Percentiles rank a stretch among this genome's conserved stretches.
Evolutionary conservation across 2,329 filamentous ascomycete species (phyloP).

Genomic region (Apiospora koreana): DNA sequence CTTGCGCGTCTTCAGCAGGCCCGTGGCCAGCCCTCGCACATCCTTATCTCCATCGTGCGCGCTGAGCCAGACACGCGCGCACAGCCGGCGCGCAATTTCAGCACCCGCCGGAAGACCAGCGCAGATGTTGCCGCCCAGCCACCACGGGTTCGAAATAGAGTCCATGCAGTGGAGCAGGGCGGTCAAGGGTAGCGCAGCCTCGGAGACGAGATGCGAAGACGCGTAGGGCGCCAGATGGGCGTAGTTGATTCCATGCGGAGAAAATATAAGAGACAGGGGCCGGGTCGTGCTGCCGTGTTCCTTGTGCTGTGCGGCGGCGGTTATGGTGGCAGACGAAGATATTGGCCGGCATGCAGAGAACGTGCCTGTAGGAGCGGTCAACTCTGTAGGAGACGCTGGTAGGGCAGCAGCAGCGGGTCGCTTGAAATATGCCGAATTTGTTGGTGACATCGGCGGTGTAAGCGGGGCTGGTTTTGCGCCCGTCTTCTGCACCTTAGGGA

Average conservation of each 20-base stretch:
- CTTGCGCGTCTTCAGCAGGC: slow-evolving; percentile 47
- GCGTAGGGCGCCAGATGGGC: slow-evolving; percentile 55
- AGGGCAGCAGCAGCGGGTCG: slow-evolving; percentile 35
- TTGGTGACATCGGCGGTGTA: slow-evolving; percentile 37
- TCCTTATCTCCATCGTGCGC: slow-evolving; percentile 63
- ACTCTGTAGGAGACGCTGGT: slow-evolving; percentile 25
- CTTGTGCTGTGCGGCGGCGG: slow-evolving; percentile 19
- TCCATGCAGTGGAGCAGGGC: slow-evolving; percentile 67
- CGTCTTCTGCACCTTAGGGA: slow-evolving; percentile 1
- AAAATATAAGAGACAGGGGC: slow-evolving; percentile 63
- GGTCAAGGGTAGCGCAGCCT: slow-evolving; percentile 62
- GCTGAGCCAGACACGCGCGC: slow-evolving; percentile 60
- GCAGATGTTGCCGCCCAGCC: slow-evolving; percentile 60
- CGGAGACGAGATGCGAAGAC: slow-evolving; percentile 54
- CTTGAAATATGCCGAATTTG: slow-evolving; percentile 30
- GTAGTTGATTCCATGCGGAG: slow-evolving; percentile 63
- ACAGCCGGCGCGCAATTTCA: slow-evolving; percentile 54
- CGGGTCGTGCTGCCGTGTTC: slow-evolving; percentile 29
- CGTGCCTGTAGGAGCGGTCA: slow-evolving; percentile 13
- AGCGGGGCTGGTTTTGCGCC: slow-evolving; percentile 4
- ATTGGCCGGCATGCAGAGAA: not conserved
- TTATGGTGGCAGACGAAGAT: not conserved
- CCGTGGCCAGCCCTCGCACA: slow-evolving; percentile 52
- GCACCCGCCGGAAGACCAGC: slow-evolving; percentile 57
- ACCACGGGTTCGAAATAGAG: slow-evolving; percentile 59